Evolutionary conservation across 2,329 filamentous ascomycete species (phyloP), one percentile per base, ranked within the genome.

Genomic region (Colletotrichum acutatum): DNA sequence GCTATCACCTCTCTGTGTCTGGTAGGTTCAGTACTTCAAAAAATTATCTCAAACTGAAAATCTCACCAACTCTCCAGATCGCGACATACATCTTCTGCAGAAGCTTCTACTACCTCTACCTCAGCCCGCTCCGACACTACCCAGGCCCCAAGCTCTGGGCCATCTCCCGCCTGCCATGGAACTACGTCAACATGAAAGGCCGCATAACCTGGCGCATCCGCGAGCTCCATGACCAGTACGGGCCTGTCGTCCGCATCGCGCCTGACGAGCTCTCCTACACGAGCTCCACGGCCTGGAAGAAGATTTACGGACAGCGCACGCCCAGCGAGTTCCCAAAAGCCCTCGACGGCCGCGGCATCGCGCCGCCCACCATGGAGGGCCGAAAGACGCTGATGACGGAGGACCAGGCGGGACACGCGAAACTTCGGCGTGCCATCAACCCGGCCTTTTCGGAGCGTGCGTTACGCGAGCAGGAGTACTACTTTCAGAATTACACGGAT

Each of bases 201-300:
- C 49, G 66, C 26, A 64, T 69, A 26, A 52, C 66, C 14, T 69
- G 66, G 66, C 52, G 32, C 19, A 65, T 66, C 16, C 56, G 42
- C 7, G 78, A 83, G 58, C 57, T 71, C 4, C 78, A 79, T n/a
- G 63, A 76, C 8, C 9, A 63, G 3, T 80, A 80, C 59, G 78
- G 78, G 5, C 74, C 76, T 19, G 79, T 86, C 0, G 79, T 87
- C 16, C 82, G 85, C 4, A 76, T 83, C 5, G 79, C 77, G 0
- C 84, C 85, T 0, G 79, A 81, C 37, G 77, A 81, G 34, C 79
- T 87, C 2, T 80, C 82, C 1, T 85, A 84, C 68, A 80, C 78
- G 16, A 78, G 78, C 5, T 52, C 78, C 4, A 60, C 76, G 14
- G 81, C 80, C 1, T 85, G 81, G 81, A 82, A 81, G 68, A 82